Conservation (phyloP, 2,329 filamentous ascomycete species). For the Ceratocystis alfenasii region DNA sequence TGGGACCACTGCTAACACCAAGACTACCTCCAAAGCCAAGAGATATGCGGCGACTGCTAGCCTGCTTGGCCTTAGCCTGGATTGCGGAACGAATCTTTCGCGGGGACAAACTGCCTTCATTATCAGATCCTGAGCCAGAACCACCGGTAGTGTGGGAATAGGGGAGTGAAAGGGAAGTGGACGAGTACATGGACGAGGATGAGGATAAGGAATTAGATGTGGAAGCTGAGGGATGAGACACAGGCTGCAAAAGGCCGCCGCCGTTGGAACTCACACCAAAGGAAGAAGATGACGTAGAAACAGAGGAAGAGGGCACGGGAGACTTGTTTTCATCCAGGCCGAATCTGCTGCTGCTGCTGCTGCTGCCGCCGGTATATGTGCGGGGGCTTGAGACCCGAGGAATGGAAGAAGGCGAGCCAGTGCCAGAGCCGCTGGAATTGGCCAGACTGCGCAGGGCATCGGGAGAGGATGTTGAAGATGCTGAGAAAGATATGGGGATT, state of each 20-base stretch:
- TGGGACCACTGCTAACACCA: conserved; percentile 2
- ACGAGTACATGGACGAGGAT: background rate
- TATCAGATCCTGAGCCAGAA: conserved; percentile 22
- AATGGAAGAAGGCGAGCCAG: conserved; percentile 21
- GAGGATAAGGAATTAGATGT: conserved; percentile 9
- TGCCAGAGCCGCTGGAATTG: conserved; percentile 14
- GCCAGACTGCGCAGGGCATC: conserved; percentile 16
- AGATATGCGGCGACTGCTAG: conserved; percentile 17
- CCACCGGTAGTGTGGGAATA: conserved; percentile 1
- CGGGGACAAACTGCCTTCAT: conserved; percentile 22
- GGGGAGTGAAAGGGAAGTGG: background rate
- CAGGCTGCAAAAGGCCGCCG: conserved; percentile 16
- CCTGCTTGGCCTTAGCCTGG: conserved; percentile 17
- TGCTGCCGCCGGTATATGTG: conserved; percentile 9
- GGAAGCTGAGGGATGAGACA: conserved; percentile 14
- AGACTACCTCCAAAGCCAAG: conserved; percentile 15
- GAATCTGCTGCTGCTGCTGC: conserved; percentile 1
- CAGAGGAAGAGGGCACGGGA: conserved; percentile 8
- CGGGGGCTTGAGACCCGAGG: conserved; percentile 20
- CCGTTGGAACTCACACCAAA: conserved; percentile 21
- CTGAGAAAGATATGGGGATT: conserved; percentile 12
- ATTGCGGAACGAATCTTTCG: conserved; percentile 22
- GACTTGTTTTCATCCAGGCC: conserved; percentile 18
- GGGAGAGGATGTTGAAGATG: conserved; percentile 12
- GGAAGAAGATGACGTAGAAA: conserved; percentile 18